Evolutionary conservation across 306 rosid genomes (phyloP), one percentile per base, ranked within the genome.

Genomic region (Gastrolobium villosum): DNA sequence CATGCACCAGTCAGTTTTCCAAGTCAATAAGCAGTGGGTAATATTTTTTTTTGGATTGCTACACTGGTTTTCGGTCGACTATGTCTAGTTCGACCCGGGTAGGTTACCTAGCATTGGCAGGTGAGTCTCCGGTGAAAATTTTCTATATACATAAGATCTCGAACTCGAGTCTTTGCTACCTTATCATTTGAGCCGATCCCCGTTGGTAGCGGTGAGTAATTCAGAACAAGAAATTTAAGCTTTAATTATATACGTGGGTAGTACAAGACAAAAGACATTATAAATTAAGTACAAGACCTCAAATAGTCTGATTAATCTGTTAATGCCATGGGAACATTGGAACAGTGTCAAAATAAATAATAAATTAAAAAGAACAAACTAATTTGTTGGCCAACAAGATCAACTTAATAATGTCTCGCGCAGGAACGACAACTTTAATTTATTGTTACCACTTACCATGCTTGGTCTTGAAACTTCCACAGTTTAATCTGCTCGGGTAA

Each of bases 381-480:
- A 70, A 61, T 70, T 43, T 67, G 75, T 67, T 67, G 76, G 35
- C 70, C 62, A 61, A 37, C 71, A 15, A 10, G 14, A 53, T 20
- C 11, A 55, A 11, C 40, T n/a, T 41, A 67, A 10, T 36, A 46
- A 36, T 79, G 83, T 71, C 73, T 79, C 72, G 40, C 57, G 31
- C 20, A 62, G 5, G 2, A 56, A 71, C 57, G 72, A 79, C 83
- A 79, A 37, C 53, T 46, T 79, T n/a, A n/a, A n/a, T n/a, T 37
- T 11, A 46, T 40, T 44, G 3, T 62, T 40, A 39, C 49, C 73
- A 62, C 53, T 62, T 40, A 39, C 49, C 73, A 62, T 63, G 83
- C 30, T 41, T 70, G 72, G 70, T 56, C 75, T 44, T 56, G 75
- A 14, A 14, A 55, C 44, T 77, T 43, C 8, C 48, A 34, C 60